A percentile compares a stretch with the other conserved stretches of the same genome.
Conservation (phyloP, 768 basidiomycete genomes). For the Xerocomus potaroensis region DNA sequence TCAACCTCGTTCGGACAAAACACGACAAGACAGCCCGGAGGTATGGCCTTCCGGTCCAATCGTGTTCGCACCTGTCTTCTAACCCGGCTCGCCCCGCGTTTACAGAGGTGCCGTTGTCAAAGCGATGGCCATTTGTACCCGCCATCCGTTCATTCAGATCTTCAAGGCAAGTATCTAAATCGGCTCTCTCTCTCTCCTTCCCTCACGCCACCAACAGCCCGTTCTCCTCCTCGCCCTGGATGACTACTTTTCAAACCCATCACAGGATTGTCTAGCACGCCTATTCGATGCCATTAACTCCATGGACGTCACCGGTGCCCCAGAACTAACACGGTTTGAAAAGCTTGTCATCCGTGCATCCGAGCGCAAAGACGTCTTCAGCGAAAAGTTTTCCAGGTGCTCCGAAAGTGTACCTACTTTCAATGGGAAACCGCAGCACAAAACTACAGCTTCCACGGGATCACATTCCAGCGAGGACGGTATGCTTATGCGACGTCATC, state of each 20-base stretch:
- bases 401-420: conserved; percentile 20
- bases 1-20: conserved; percentile 90
- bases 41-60: conserved; percentile 37
- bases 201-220: conserved; percentile 49
- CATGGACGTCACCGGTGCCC: conserved; percentile 80
- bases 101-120: conserved; percentile 88
- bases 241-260: conserved; percentile 88
- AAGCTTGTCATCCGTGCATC: conserved; percentile 86
- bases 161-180: conserved; percentile 64
- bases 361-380: conserved; percentile 89
- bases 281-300: conserved; percentile 93
- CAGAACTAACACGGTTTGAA: conserved; percentile 73
- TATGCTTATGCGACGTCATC: conserved; percentile 40
- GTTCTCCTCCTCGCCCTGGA: conserved; percentile 91
- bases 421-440: conserved; percentile 37
- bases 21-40: conserved; percentile 79
- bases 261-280: conserved; percentile 83
- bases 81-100: conserved; percentile 5
- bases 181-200: not conserved
- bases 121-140: conserved; percentile 90
- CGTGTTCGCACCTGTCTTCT: conserved; percentile 3
- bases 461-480: conserved; percentile 72
- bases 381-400: conserved; percentile 73
- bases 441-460: conserved; percentile 49
- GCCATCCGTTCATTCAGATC: conserved; percentile 91